Evolutionary conservation across 129 eudicot species (phyloP).

Genomic region (Cynara cardunculus): DNA sequence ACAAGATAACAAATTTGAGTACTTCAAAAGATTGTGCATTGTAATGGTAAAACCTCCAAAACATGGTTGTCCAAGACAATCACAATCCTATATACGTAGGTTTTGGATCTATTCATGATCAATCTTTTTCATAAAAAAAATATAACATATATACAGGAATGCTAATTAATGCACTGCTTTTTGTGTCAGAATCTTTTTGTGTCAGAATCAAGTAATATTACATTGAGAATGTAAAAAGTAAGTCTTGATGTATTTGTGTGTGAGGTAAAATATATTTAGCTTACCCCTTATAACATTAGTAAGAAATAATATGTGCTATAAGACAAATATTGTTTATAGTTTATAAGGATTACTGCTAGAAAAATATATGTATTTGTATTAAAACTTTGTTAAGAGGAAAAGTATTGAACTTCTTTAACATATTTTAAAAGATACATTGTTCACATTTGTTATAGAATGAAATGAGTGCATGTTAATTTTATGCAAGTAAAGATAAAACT

Average conservation of each 20-base stretch:
- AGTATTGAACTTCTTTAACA: background rate
- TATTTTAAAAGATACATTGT: background rate
- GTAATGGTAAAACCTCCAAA: background rate
- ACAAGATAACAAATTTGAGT: slow-evolving; percentile 9
- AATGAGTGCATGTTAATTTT: background rate
- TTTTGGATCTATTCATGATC: background rate
- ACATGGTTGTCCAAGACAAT: background rate
- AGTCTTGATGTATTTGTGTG: no score
- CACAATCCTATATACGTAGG: background rate
- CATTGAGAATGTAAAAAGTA: no score
- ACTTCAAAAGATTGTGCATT: slow-evolving; percentile 6
- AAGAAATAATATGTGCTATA: background rate
- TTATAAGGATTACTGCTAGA: background rate
- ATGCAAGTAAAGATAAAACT: background rate
- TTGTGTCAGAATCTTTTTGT: no score
- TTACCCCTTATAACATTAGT: no score
- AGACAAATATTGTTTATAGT: background rate
- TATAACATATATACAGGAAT: no score
- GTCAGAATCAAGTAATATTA: no score
- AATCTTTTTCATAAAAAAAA: no score
- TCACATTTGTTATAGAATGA: background rate
- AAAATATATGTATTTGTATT: background rate
- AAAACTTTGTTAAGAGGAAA: background rate
- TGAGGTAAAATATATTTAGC: no score
- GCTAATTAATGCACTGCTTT: no score